Conservation (phyloP, 495 filamentous ascomycete genomes). For the Sphaerosporella brunnea region DNA sequence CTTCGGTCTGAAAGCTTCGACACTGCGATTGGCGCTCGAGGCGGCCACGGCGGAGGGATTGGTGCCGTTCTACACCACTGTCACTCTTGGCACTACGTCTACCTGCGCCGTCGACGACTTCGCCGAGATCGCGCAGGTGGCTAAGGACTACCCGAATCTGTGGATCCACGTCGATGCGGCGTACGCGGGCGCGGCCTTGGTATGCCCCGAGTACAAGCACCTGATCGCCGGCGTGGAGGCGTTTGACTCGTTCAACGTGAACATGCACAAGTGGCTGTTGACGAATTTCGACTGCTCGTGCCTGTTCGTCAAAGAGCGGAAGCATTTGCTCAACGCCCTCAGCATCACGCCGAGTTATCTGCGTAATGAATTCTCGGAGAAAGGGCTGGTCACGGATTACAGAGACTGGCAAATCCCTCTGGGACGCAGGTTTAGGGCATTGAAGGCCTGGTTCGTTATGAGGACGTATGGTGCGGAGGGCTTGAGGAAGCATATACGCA, state of each 20-base stretch:
- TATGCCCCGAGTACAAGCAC: conserved; percentile 64
- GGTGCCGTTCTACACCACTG: conserved; percentile 69
- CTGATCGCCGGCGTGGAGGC: conserved; percentile 41
- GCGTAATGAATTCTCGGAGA: conserved; percentile 58
- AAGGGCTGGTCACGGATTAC: conserved; percentile 84
- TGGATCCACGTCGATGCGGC: conserved; percentile 98
- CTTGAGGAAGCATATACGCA: conserved; percentile 52
- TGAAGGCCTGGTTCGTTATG: conserved; percentile 97
- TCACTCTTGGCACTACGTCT: conserved; percentile 74
- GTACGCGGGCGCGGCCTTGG: conserved; percentile 72
- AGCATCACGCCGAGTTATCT: conserved; percentile 73
- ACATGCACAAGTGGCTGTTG: conserved; percentile 96
- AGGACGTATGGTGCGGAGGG: conserved; percentile 69
- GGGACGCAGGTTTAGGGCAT: conserved; percentile 70
- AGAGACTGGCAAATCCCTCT: conserved; percentile 97
- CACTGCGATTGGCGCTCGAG: conserved; percentile 42
- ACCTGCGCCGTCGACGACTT: conserved; percentile 79
- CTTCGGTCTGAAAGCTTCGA: conserved; percentile 51
- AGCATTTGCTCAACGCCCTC: conserved; percentile 58
- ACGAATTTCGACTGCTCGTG: conserved; percentile 87
- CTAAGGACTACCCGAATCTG: conserved; percentile 44
- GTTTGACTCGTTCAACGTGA: conserved; percentile 83
- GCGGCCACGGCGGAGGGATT: conserved; percentile 44
- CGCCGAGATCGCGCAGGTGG: conserved; percentile 44
- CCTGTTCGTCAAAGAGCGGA: conserved; percentile 57